These are phyloP conservation scores for Heliocybe sulcata DNA, from an alignment of 1,284 basidiomycete genomes.

Conservation along the genomic window DNA sequence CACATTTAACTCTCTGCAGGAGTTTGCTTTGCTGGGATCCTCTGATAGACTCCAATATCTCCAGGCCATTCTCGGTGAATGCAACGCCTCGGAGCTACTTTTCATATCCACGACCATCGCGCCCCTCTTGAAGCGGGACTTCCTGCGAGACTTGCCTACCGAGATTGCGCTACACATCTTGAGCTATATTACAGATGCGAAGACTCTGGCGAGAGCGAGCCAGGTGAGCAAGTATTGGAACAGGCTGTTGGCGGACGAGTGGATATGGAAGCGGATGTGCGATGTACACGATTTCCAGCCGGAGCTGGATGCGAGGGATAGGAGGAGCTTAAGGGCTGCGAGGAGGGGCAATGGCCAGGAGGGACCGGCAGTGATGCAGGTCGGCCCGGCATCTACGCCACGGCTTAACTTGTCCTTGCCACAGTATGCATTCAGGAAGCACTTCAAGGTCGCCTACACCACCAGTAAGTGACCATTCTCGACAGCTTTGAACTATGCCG, in stretches of 20 bases:
- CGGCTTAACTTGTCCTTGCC: neutral
- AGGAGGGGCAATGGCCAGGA: slow-evolving; percentile 2
- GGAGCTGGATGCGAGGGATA: slow-evolving; percentile 8
- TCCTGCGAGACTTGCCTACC: slow-evolving; percentile 74
- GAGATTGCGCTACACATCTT: slow-evolving; percentile 85
- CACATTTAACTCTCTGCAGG: slow-evolving; percentile 21
- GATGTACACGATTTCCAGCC: slow-evolving; percentile 44
- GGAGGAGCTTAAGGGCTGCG: slow-evolving; percentile 4
- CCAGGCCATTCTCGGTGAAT: slow-evolving; percentile 52
- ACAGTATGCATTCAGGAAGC: neutral
- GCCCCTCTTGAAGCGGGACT: slow-evolving; percentile 84
- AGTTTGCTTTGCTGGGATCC: slow-evolving; percentile 30
- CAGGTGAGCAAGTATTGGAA: slow-evolving; percentile 79
- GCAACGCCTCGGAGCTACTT: slow-evolving; percentile 71
- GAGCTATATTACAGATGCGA: slow-evolving; percentile 77
- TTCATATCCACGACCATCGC: slow-evolving; percentile 73
- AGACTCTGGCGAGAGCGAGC: slow-evolving; percentile 65
- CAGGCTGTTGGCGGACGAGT: slow-evolving; percentile 74
- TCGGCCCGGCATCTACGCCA: neutral
- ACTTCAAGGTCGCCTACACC: slow-evolving; percentile 2
- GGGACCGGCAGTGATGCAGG: neutral
- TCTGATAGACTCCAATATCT: slow-evolving; percentile 55
- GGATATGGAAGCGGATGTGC: slow-evolving; percentile 82
- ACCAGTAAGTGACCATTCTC: slow-evolving; percentile 3
- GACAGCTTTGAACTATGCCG: neutral